Base-by-base conservation (phyloP, 345 rosid species). In the Populus pruinosa region DNA sequence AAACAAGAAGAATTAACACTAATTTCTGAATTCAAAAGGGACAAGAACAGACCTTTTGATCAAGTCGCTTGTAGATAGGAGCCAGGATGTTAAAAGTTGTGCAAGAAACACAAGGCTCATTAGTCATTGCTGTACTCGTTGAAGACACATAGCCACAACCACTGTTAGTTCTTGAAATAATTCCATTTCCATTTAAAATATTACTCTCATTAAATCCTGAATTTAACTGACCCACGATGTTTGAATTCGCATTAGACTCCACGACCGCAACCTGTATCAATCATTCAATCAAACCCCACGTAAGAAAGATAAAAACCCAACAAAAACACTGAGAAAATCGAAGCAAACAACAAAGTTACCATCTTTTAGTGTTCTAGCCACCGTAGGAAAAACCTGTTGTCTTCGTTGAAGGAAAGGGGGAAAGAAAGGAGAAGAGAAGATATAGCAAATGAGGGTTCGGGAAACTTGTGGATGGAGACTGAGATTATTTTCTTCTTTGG, bases 81-180 rank as follows among this genome's bases (percentile, higher is more conserved):
- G 97, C 97, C 65, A 93, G 78, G 62, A 93, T 86, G 74, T 93
- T 93, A 83, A 93, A 93, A 79, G 97, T 93, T 16, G 95, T 93
- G 74, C 93, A 92, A 38, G 97, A 87, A 31, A 92, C 66, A 69
- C 81, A 83, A 55, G 85, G 85, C 29, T 83, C 89, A 16, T 71
- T 79, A 4, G 49, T 84, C 82, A 77, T 76, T 13, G 80, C 36
- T 23, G 27, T 4, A 59, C 29, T 23, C 38, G 67, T 67, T 17
- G 69, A 31, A 56, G 80, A 62, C 43, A 70, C 69, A 25, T 50
- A 66, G 74, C 47, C 64, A 36, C 38, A n/a, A 8, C 82, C 76
- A 53, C 69, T 38, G 36, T 12, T 76, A 47, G 79, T 56, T 73
- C 84, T 81, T 33, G 76, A 49, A 80, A 78, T 59, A 21, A 20